phyloP scores from a whole-genome alignment of 805 yeast species.

The Priceomyces castillae region DNA sequence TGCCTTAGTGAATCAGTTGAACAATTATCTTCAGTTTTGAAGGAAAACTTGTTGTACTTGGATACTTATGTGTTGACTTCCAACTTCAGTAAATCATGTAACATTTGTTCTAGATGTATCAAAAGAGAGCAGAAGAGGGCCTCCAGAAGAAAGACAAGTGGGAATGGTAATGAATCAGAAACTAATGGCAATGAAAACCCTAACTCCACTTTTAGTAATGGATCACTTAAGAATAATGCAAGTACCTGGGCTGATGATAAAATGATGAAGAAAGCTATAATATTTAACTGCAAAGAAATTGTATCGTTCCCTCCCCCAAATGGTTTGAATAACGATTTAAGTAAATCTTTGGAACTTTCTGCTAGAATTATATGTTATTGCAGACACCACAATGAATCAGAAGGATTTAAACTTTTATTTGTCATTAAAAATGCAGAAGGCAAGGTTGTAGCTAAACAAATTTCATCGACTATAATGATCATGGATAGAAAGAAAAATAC shows the following conservation, averaged over 20 bases:
- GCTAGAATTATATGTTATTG: slow-evolving; percentile 93
- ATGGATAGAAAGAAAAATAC: slow-evolving; percentile 87
- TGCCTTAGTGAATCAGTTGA: slow-evolving; percentile 57
- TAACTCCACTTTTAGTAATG: slow-evolving; percentile 16
- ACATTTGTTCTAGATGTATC: slow-evolving; percentile 84
- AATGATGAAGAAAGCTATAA: slow-evolving; percentile 75
- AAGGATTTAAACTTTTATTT: slow-evolving; percentile 75
- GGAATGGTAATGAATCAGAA: slow-evolving; percentile 8
- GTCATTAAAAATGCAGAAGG: slow-evolving; percentile 62
- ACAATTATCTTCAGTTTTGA: slow-evolving; percentile 37
- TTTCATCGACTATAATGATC: slow-evolving; percentile 77
- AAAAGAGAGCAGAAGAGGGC: slow-evolving; percentile 94
- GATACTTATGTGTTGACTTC: slow-evolving; percentile 81
- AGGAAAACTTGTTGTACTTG: slow-evolving; percentile 57
- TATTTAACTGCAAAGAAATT: slow-evolving; percentile 88
- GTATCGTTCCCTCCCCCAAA: slow-evolving; percentile 67
- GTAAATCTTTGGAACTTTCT: slow-evolving; percentile 46
- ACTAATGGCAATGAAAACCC: slow-evolving; percentile 8
- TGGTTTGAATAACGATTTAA: slow-evolving; percentile 30
- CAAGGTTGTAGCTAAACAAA: slow-evolving; percentile 64
- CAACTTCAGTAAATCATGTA: slow-evolving; percentile 48
- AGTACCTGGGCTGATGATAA: slow-evolving; percentile 75
- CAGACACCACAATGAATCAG: slow-evolving; percentile 87
- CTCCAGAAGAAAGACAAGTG: slow-evolving; percentile 80
- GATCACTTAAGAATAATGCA: slow-evolving; percentile 49